Base-by-base conservation (phyloP, 306 rosid genomes). In the Cucumis hystrix region DNA sequence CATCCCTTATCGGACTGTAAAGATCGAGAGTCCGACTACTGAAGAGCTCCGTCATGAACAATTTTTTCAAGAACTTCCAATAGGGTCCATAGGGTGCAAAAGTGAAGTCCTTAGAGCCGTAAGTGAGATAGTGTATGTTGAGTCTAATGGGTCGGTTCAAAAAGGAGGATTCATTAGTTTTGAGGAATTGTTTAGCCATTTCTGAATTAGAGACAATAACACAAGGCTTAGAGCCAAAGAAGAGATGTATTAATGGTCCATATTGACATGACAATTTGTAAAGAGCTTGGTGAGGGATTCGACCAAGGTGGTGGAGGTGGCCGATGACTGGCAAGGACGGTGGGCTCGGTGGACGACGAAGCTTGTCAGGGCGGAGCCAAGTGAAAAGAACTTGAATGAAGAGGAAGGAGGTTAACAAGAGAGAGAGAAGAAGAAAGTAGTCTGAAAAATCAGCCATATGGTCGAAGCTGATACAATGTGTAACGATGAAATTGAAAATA, bases 61-160 rank as follows among this genome's bases (percentile, higher is more conserved):
- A 54, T 47, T 82, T 87, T 82, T 81, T 89, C 84, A 85, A 63
- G 88, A 91, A 85, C 81, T 83, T 87, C 91, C 90, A 88, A 5
- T 79, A 83, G 2, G 72, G 81, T 49, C 89, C 91, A 73, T 80
- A 78, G 2, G 86, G 86, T 0, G 83, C 86, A 30, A 84, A 80
- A 5, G 82, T 10, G 69, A 85, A 86, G 65, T 77, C 83, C 23
- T 76, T 73, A 58, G 83, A 73, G 3, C 83, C 87, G 8, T 83
- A 83, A 7, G 86, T 77, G 10, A 83, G 77, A 49, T 83, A 83
- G 33, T 83, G 61, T 21, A 83, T 56, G 15, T 68, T 63, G 13
- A 70, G 25, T 16, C 30, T 82, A 5, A 49, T 45, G 70, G 86
- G 86, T 12, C 82, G 82, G 68, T 75, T 80, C 1, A 57, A 13